Evolutionary conservation across 176 grass and related monocot genomes (phyloP).

Genomic region (Alopecurus myosuroides): DNA sequence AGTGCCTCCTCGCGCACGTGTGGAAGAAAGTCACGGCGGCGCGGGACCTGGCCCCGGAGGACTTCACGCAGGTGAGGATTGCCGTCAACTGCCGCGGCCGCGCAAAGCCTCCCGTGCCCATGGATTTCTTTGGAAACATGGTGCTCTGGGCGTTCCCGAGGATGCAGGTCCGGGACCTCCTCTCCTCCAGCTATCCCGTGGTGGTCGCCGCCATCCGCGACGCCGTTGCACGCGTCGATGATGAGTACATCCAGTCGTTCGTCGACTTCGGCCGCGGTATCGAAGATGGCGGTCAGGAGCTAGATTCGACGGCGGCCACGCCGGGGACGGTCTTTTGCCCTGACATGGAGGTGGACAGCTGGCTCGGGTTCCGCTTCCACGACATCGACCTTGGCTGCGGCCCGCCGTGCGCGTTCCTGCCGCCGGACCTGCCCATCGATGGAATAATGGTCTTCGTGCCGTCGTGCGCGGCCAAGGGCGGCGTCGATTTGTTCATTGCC

Average conservation of each 20-base stretch:
- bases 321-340: slow-evolving; percentile 17
- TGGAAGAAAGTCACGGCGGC: slow-evolving; percentile 22
- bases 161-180: neutral
- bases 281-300: neutral
- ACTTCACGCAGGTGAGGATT: neutral
- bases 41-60: neutral
- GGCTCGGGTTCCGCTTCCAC: slow-evolving; percentile 21
- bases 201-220: neutral
- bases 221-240: no score
- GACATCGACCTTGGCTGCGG: neutral
- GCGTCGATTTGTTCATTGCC: no score
- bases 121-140: slow-evolving; percentile 24
- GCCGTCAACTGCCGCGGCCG: neutral
- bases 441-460: no score
- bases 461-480: no score
- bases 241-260: neutral
- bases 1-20: neutral
- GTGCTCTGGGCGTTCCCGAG: neutral
- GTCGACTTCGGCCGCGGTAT: neutral
- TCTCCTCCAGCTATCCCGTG: neutral
- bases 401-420: no score
- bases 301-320: neutral
- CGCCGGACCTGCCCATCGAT: no score
- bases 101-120: neutral
- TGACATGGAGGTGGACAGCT: slow-evolving; percentile 23